phyloP scores from a whole-genome alignment of 2,329 filamentous ascomycete genomes.

The Xylariaceae sp. region DNA sequence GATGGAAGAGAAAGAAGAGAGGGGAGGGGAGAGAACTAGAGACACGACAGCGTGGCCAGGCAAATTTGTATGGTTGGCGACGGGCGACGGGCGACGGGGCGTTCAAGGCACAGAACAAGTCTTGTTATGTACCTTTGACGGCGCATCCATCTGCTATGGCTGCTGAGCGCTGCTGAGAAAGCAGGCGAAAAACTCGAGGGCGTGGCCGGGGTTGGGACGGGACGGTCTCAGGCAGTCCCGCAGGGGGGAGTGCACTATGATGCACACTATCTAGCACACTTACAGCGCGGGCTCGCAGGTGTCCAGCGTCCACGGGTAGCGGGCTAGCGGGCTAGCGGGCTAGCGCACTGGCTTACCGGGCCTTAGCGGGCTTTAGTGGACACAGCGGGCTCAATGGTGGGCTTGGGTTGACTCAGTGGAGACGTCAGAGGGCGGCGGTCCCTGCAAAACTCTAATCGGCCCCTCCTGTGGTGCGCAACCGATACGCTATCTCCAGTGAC shows the following conservation, averaged over 20 bases:
- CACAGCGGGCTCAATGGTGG: too few species aligned
- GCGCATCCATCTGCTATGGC: slow-evolving; percentile 9
- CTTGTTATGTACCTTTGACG: not conserved
- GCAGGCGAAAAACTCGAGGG: slow-evolving; percentile 1
- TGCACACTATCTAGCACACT: not conserved
- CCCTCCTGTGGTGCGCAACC: not conserved
- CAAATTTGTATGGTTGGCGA: slow-evolving; percentile 33
- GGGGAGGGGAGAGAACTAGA: slow-evolving; percentile 6
- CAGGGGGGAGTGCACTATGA: not conserved
- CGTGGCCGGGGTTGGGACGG: slow-evolving; percentile 4
- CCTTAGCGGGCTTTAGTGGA: not conserved
- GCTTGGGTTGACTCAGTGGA: not conserved
- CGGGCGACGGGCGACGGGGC: too few species aligned
- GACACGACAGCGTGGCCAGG: slow-evolving; percentile 24
- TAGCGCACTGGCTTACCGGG: too few species aligned
- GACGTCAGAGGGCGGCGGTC: not conserved
- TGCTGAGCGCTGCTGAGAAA: slow-evolving; percentile 8
- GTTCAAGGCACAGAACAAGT: not conserved
- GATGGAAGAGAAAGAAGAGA: slow-evolving; percentile 2
- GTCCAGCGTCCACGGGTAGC: not conserved
- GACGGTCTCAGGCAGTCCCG: slow-evolving; percentile 10
- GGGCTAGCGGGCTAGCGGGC: not conserved
- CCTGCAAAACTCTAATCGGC: not conserved
- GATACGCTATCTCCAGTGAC: not conserved
- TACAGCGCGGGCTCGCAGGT: not conserved